These are phyloP conservation scores for Globisporangium paroecandrum DNA, from an alignment of 352 stramenopile species.

Conservation along the genomic window DNA sequence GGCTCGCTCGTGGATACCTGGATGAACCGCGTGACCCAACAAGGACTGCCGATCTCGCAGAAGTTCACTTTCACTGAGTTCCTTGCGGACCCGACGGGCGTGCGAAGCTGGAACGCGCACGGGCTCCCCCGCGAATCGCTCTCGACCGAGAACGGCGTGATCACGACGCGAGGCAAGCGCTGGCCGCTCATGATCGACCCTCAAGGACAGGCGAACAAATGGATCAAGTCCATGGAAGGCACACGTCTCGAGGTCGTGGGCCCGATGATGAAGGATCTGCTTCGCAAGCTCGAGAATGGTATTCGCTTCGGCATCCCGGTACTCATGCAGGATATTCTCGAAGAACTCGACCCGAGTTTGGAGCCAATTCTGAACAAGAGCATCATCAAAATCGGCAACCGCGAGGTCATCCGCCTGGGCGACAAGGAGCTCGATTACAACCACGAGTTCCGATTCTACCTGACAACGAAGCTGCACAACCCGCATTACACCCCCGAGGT, in stretches of 20 bases:
- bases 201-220: conserved; percentile 95
- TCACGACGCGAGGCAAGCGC: conserved; percentile 90
- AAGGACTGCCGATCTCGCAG: conserved; percentile 78
- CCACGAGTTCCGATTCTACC: conserved; percentile 92
- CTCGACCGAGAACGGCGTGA: conserved; percentile 95
- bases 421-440: conserved; percentile 97
- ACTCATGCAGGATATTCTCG: conserved; percentile 94
- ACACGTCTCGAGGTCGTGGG: conserved; percentile 89
- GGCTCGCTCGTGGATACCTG: conserved; percentile 83
- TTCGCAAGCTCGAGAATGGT: conserved; percentile 92
- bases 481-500: conserved; percentile 95
- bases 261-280: conserved; percentile 93
- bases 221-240: conserved; percentile 94
- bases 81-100: conserved; percentile 91
- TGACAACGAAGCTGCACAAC: conserved; percentile 96
- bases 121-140: conserved; percentile 91
- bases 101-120: conserved; percentile 94
- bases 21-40: conserved; percentile 84
- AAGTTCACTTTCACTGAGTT: conserved; percentile 93
- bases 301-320: conserved; percentile 93
- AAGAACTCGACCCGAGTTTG: conserved; percentile 94
- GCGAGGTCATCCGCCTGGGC: conserved; percentile 91
- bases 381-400: conserved; percentile 93
- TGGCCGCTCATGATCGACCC: conserved; percentile 98
- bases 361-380: conserved; percentile 93